Percentiles rank a stretch among this genome's conserved stretches.
These are phyloP conservation scores for Fomitopsis schrenkii DNA, from an alignment of 1,284 basidiomycete genomes.

Conservation along the genomic window DNA sequence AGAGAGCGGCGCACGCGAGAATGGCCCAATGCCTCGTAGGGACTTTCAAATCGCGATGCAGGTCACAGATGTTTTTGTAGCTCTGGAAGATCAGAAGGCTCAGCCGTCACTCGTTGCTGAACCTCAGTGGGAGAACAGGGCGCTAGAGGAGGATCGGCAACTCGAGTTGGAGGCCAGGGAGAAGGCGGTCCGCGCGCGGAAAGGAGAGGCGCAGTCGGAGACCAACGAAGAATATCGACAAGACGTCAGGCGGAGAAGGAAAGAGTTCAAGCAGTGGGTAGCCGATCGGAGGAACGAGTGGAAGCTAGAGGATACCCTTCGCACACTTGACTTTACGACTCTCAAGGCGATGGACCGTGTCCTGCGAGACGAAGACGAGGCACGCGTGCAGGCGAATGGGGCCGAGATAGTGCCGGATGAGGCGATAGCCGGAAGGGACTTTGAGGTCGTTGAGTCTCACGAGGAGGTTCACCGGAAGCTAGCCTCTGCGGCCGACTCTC, in stretches of 20 bases:
- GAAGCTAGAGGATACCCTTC: slow-evolving; percentile 35
- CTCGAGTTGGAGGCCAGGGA: slow-evolving; percentile 15
- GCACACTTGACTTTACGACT: slow-evolving; percentile 30
- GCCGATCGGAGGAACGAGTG: slow-evolving; percentile 24
- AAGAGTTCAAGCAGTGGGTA: slow-evolving; percentile 24
- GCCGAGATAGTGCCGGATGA: background rate
- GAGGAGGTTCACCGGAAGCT: background rate
- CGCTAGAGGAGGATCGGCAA: slow-evolving; percentile 22
- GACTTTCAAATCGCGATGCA: slow-evolving; percentile 42
- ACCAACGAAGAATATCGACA: slow-evolving; percentile 22
- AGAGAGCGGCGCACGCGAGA: slow-evolving; percentile 25
- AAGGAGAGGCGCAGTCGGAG: slow-evolving; percentile 12
- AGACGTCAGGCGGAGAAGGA: slow-evolving; percentile 21
- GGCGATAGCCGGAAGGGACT: background rate
- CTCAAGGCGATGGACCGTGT: slow-evolving; percentile 46
- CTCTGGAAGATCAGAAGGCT: slow-evolving; percentile 57
- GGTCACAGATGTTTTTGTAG: slow-evolving; percentile 56
- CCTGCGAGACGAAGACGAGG: slow-evolving; percentile 34
- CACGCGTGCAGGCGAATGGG: background rate
- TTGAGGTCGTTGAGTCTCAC: background rate
- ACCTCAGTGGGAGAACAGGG: slow-evolving; percentile 1
- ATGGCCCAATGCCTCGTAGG: slow-evolving; percentile 8
- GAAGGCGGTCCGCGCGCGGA: slow-evolving; percentile 14
- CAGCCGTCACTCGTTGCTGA: slow-evolving; percentile 33
- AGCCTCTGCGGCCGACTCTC: too few species aligned